Conservation (phyloP, 805 yeast genomes). For the Kuraishia piskuri region DNA sequence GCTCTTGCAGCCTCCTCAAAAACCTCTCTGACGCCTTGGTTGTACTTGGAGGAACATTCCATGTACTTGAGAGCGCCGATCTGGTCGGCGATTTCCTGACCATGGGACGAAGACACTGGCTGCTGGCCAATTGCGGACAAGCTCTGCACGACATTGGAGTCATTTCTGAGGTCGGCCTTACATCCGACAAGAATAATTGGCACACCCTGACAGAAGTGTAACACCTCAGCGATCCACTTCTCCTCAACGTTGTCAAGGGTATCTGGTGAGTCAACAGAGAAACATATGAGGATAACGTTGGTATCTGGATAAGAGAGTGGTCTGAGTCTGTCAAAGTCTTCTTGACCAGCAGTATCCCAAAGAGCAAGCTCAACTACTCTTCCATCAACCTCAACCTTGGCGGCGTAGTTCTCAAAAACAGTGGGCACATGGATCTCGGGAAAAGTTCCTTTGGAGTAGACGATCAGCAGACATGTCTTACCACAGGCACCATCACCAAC, state of each 20-base stretch:
- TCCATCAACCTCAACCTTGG: constrained; percentile 88
- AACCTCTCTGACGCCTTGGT: constrained; percentile 87
- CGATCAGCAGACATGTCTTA: constrained; percentile 74
- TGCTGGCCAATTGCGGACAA: constrained; percentile 67
- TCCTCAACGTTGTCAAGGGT: constrained; percentile 89
- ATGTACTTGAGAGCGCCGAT: constrained; percentile 80
- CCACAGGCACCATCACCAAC: constrained; percentile 52
- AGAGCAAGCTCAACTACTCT: constrained; percentile 87
- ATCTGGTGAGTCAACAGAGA: constrained; percentile 85
- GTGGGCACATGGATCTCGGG: constrained; percentile 95
- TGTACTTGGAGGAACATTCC: constrained; percentile 89
- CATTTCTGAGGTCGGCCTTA: constrained; percentile 82
- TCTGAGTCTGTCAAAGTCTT: constrained; percentile 90
- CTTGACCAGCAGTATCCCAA: constrained; percentile 99
- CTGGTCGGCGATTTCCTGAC: constrained; percentile 78
- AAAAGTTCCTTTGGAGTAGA: constrained; percentile 78
- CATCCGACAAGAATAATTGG: constrained; percentile 91
- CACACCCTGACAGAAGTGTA: constrained; percentile 89
- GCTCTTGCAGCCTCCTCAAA: constrained; percentile 91
- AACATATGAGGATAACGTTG: constrained; percentile 83
- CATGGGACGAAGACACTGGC: constrained; percentile 80
- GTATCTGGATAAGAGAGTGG: constrained; percentile 93
- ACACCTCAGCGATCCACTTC: constrained; percentile 90
- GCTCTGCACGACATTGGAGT: constrained; percentile 65
- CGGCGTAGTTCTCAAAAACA: constrained; percentile 95